These are phyloP conservation scores for Xylariaceae sp. DNA, from an alignment of 2,329 filamentous ascomycete species.

Conservation along the genomic window DNA sequence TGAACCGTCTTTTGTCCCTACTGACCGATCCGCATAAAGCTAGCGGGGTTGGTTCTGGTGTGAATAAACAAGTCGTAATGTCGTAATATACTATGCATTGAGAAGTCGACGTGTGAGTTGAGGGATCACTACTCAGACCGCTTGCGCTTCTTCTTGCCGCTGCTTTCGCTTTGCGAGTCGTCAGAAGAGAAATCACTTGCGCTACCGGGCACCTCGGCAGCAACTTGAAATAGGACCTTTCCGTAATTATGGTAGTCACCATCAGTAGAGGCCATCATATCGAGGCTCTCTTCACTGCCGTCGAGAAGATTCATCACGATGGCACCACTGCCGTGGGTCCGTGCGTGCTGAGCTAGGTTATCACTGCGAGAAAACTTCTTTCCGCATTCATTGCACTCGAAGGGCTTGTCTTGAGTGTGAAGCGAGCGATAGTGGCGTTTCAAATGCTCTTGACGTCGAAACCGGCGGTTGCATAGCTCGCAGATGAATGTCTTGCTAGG, in stretches of 20 bases:
- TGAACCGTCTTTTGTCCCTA: slow-evolving; percentile 36
- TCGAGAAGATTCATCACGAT: slow-evolving; percentile 91
- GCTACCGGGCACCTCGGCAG: slow-evolving; percentile 73
- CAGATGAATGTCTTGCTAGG: slow-evolving; percentile 98
- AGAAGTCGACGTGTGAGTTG: slow-evolving; percentile 37
- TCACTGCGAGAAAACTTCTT: slow-evolving; percentile 99
- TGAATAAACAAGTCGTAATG: slow-evolving; percentile 47
- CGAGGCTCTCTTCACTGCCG: slow-evolving; percentile 61
- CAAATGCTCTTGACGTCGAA: slow-evolving; percentile 96
- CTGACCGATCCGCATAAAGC: slow-evolving; percentile 40
- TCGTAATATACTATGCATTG: slow-evolving; percentile 47
- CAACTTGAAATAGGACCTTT: slow-evolving; percentile 81
- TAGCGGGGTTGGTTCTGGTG: slow-evolving; percentile 37
- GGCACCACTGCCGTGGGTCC: slow-evolving; percentile 88
- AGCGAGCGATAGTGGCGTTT: slow-evolving; percentile 99
- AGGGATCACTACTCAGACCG: slow-evolving; percentile 61
- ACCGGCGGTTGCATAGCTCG: slow-evolving; percentile 93
- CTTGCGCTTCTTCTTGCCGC: slow-evolving; percentile 79
- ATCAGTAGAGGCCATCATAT: slow-evolving; percentile 52
- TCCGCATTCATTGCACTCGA: slow-evolving; percentile 95
- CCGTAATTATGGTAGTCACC: slow-evolving; percentile 74
- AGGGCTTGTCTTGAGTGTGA: slow-evolving; percentile 98
- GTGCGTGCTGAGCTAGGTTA: slow-evolving; percentile 94
- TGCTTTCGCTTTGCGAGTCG: slow-evolving; percentile 51
- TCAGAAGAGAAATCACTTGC: slow-evolving; percentile 63